Conservation (phyloP, 306 rosid genomes). For the Glycine soja region DNA sequence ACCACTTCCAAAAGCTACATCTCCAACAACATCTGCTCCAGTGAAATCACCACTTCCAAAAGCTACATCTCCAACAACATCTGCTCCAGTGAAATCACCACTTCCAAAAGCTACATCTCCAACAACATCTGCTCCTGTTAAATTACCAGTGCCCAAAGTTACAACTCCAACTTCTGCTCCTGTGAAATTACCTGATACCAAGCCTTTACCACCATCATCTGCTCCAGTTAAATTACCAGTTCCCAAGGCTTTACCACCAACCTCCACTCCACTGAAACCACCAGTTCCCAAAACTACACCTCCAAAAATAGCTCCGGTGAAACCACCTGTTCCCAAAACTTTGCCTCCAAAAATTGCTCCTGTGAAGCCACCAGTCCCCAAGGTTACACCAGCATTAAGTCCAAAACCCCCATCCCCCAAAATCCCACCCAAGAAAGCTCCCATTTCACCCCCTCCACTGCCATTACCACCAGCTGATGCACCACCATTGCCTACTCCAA, state of each 20-base stretch:
- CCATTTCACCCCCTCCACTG: slow-evolving; percentile 35
- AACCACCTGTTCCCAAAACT: slow-evolving; percentile 19
- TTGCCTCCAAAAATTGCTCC: slow-evolving; percentile 45
- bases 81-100: slow-evolving; percentile 44
- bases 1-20: slow-evolving; percentile 8
- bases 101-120: neutral
- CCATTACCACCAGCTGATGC: slow-evolving; percentile 38
- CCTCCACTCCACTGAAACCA: neutral
- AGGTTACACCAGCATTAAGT: slow-evolving; percentile 60
- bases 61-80: slow-evolving; percentile 21
- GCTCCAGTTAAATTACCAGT: slow-evolving; percentile 5
- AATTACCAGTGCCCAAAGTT: neutral
- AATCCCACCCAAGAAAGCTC: slow-evolving; percentile 54
- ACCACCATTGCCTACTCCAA: slow-evolving; percentile 54
- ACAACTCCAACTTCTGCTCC: slow-evolving; percentile 10
- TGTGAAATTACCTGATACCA: slow-evolving; percentile 2
- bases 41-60: slow-evolving; percentile 35
- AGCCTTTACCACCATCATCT: neutral
- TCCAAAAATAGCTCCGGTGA: neutral
- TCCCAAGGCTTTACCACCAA: neutral
- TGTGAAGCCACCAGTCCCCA: slow-evolving; percentile 49
- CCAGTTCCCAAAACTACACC: neutral
- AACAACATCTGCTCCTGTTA: neutral
- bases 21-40: slow-evolving; percentile 30
- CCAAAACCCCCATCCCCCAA: slow-evolving; percentile 63